phyloP scores from a whole-genome alignment of 495 filamentous ascomycete species.

The Penicillium odoratum region DNA sequence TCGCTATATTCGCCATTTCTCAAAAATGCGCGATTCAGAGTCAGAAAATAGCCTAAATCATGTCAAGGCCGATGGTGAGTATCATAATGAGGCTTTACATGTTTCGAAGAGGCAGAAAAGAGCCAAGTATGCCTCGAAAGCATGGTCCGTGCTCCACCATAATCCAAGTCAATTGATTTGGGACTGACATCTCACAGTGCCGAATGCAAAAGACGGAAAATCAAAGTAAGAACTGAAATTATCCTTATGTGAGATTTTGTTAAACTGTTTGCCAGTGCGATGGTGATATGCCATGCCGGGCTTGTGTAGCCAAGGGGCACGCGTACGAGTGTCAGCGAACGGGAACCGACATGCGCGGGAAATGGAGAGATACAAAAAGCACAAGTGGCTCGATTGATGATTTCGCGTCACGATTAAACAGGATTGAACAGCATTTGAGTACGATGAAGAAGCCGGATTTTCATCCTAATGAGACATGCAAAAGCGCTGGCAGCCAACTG shows the following conservation, averaged over 20 bases:
- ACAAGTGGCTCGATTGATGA: neutral
- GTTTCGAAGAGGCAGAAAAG: conserved; percentile 19
- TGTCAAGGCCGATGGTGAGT: neutral
- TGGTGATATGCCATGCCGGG: conserved; percentile 23
- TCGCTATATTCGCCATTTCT: conserved; percentile 1
- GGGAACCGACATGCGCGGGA: conserved; percentile 28
- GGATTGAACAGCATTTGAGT: neutral
- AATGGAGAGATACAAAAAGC: conserved; percentile 6
- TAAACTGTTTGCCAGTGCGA: conserved; percentile 21
- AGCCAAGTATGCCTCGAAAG: conserved; percentile 28
- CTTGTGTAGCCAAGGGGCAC: conserved; percentile 16
- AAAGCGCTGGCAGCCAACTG: neutral
- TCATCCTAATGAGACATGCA: conserved; percentile 3
- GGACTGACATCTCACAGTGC: conserved; percentile 9
- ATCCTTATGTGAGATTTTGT: neutral
- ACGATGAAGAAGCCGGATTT: neutral
- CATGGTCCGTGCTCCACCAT: conserved; percentile 20
- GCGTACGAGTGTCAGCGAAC: conserved; percentile 16
- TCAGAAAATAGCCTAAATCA: neutral
- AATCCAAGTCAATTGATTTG: neutral
- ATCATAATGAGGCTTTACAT: neutral
- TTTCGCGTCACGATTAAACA: conserved; percentile 9
- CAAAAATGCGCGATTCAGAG: neutral
- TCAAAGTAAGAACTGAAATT: conserved; percentile 18
- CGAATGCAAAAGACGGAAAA: conserved; percentile 26